Evolutionary conservation across 257 asterid genomes (phyloP).

Genomic region (Jacaranda copaia): DNA sequence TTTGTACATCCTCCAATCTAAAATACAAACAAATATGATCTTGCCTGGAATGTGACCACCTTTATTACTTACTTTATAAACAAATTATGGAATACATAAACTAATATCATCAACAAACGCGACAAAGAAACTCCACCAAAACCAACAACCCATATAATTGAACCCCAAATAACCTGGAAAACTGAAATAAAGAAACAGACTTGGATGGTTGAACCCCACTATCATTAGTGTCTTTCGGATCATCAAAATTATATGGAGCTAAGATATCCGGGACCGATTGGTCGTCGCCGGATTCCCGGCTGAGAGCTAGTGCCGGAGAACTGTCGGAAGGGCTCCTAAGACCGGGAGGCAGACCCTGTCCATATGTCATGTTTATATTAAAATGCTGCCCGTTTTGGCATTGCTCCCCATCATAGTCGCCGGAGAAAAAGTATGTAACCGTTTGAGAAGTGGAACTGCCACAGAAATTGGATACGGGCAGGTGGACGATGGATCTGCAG

Average conservation of each 20-base stretch:
- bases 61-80: slow-evolving; percentile 24
- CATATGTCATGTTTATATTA: slow-evolving; percentile 63
- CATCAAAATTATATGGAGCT: slow-evolving; percentile 73
- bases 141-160: slow-evolving; percentile 38
- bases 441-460: slow-evolving; percentile 65
- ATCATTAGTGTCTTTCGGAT: slow-evolving; percentile 62
- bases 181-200: slow-evolving; percentile 35
- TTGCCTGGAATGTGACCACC: neutral
- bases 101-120: slow-evolving; percentile 16
- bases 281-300: slow-evolving; percentile 60
- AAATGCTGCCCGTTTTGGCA: slow-evolving; percentile 71
- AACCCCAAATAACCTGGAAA: slow-evolving; percentile 42
- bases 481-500: slow-evolving; percentile 67
- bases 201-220: slow-evolving; percentile 49
- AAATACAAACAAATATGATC: too few relatives aligned
- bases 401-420: slow-evolving; percentile 92
- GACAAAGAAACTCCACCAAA: slow-evolving; percentile 38
- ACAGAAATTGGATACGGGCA: slow-evolving; percentile 50
- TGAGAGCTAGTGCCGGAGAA: slow-evolving; percentile 54
- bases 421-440: slow-evolving; percentile 68
- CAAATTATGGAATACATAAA: neutral
- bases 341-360: slow-evolving; percentile 73
- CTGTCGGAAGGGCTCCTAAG: slow-evolving; percentile 35
- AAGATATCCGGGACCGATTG: slow-evolving; percentile 76
- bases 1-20: too few relatives aligned